phyloP scores from a whole-genome alignment of 2,329 filamentous ascomycete species.

The Pseudocercospora musae region DNA sequence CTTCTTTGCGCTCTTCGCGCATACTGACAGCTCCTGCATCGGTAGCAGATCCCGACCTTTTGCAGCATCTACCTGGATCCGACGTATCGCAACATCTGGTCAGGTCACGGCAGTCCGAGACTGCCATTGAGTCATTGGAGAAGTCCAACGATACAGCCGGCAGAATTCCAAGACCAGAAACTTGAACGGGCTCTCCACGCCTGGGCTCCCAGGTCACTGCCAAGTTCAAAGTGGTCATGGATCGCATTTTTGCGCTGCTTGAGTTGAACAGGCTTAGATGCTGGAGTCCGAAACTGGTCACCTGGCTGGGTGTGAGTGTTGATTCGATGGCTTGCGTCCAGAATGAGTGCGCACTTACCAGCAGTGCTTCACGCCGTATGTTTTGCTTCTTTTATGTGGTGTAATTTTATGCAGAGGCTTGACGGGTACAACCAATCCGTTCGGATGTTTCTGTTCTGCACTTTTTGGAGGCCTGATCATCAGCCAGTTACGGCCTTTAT shows the following conservation, averaged over 20 bases:
- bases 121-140: slow-evolving; percentile 12
- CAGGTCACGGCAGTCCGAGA: slow-evolving; percentile 14
- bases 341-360: not conserved
- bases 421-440: not conserved
- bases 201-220: slow-evolving; percentile 11
- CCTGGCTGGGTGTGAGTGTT: not conserved
- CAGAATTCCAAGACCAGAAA: slow-evolving; percentile 13
- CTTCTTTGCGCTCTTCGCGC: slow-evolving; percentile 13
- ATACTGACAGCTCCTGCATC: not conserved
- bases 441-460: not conserved
- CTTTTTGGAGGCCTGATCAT: not conserved
- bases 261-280: not conserved
- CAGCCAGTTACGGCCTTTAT: too few relatives aligned
- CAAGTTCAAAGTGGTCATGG: not conserved
- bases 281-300: not conserved
- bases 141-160: slow-evolving; percentile 9
- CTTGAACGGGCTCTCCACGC: slow-evolving; percentile 12
- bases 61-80: not conserved
- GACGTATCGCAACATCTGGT: slow-evolving; percentile 8
- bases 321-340: not conserved
- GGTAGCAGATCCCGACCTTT: not conserved
- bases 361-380: not conserved
- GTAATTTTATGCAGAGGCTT: not conserved
- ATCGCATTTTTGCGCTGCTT: not conserved
- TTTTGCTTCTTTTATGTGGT: not conserved